These are phyloP conservation scores for Kwoniella sp. DNA, from an alignment of 768 basidiomycete species.

Conservation along the genomic window DNA sequence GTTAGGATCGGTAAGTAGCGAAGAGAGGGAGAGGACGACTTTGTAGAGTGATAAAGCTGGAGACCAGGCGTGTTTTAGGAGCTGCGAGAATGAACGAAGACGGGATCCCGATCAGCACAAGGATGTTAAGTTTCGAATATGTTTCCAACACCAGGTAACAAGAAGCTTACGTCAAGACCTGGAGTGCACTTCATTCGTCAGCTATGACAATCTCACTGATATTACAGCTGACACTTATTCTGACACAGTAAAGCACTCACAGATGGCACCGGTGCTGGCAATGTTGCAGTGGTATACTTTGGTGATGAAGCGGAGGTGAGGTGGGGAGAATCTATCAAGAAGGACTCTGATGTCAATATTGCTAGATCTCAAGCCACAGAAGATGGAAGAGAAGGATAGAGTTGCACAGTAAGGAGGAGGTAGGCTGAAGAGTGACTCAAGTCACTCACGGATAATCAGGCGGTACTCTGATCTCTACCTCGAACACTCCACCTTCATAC, in stretches of 20 bases:
- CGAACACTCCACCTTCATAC: slow-evolving; percentile 54
- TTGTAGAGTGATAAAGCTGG: slow-evolving; percentile 92
- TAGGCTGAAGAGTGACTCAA: too few relatives aligned
- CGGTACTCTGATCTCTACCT: slow-evolving; percentile 50
- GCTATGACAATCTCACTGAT: background rate
- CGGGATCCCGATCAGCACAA: too few relatives aligned
- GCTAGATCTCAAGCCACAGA: too few relatives aligned
- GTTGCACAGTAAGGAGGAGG: too few relatives aligned
- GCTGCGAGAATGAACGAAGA: slow-evolving; percentile 59
- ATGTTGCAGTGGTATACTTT: slow-evolving; percentile 56
- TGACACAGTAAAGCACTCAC: too few relatives aligned
- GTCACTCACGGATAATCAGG: slow-evolving; percentile 54
- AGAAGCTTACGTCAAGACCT: slow-evolving; percentile 53
- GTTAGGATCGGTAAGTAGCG: slow-evolving; percentile 90
- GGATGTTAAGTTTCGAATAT: too few relatives aligned
- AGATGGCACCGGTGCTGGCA: slow-evolving; percentile 47
- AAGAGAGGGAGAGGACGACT: slow-evolving; percentile 89
- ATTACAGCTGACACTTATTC: too few relatives aligned
- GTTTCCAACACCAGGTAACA: too few relatives aligned
- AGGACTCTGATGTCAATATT: too few relatives aligned
- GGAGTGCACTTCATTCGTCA: background rate
- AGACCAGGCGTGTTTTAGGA: slow-evolving; percentile 91
- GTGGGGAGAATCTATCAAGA: slow-evolving; percentile 48
- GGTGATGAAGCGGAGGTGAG: slow-evolving; percentile 48
- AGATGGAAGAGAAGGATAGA: too few relatives aligned